These are phyloP conservation scores for Pisolithus tinctorius DNA, from an alignment of 768 basidiomycete genomes.

Conservation along the genomic window DNA sequence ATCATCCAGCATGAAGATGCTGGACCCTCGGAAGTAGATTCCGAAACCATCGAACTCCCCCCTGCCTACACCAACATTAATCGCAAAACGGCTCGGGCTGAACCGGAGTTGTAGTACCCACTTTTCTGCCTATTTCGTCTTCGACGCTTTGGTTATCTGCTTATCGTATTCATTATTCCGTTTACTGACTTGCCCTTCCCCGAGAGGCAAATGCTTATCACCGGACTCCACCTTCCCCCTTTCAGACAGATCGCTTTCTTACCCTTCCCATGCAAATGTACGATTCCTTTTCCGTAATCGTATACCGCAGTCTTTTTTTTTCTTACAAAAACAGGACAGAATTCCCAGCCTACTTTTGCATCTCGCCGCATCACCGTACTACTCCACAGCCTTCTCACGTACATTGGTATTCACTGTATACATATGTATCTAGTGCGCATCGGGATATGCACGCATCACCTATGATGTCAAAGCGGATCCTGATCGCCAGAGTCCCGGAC, in stretches of 20 bases:
- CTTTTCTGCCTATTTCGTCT: neutral
- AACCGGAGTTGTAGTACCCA: neutral
- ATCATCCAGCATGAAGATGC: constrained; percentile 85
- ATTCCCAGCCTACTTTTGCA: neutral
- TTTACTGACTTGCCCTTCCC: no score
- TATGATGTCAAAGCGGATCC: no score
- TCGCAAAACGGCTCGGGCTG: constrained; percentile 6
- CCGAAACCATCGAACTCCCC: constrained; percentile 77
- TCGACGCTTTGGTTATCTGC: neutral
- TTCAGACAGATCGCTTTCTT: no score
- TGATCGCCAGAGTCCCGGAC: no score
- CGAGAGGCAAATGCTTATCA: no score
- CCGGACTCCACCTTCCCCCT: no score
- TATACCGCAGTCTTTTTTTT: neutral
- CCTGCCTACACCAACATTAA: constrained; percentile 71
- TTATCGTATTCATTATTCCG: neutral
- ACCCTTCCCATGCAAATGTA: neutral
- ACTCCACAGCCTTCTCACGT: no score
- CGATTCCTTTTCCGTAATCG: neutral
- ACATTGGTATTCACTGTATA: no score
- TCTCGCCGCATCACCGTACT: neutral
- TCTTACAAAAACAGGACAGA: neutral
- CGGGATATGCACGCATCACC: no score
- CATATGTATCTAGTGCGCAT: no score
- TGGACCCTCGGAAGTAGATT: constrained; percentile 45